Evolutionary conservation across 2,329 filamentous ascomycete species (phyloP).

Genomic region (Aaosphaeria arxii): DNA sequence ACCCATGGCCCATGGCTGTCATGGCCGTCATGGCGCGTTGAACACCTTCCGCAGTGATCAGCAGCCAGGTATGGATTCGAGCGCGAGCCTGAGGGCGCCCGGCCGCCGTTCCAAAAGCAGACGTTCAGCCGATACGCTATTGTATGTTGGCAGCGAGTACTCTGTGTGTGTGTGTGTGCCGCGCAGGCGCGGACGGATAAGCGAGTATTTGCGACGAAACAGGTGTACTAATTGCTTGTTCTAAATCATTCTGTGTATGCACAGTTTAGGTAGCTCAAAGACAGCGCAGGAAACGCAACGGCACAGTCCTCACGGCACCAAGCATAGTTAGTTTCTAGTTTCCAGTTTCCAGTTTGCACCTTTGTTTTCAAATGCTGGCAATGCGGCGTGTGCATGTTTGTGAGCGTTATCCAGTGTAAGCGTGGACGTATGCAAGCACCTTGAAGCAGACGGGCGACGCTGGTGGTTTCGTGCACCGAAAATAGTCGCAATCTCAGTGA

Average conservation of each 20-base stretch:
- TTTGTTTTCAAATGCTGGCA: too few species aligned
- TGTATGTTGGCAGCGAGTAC: not conserved
- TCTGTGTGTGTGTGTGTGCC: not conserved
- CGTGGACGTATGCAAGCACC: not conserved
- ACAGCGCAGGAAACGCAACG: too few species aligned
- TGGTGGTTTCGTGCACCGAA: slow-evolving; percentile 34
- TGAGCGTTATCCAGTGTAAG: not conserved
- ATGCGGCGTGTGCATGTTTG: too few species aligned
- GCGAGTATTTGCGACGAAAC: not conserved
- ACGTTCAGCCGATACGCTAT: slow-evolving; percentile 12
- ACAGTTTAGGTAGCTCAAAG: too few species aligned
- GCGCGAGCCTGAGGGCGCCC: slow-evolving; percentile 8
- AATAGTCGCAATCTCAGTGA: slow-evolving; percentile 24
- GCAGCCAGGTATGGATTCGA: slow-evolving; percentile 13
- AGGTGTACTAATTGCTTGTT: too few species aligned
- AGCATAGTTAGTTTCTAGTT: not conserved
- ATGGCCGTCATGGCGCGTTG: slow-evolving; percentile 10
- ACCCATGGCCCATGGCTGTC: slow-evolving; percentile 4
- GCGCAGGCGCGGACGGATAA: slow-evolving; percentile 6
- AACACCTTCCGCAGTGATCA: slow-evolving; percentile 27
- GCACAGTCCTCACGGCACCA: too few species aligned
- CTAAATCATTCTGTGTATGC: too few species aligned
- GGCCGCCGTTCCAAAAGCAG: slow-evolving; percentile 29
- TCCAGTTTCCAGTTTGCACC: not conserved
- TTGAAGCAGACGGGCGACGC: slow-evolving; percentile 34